phyloP scores from a whole-genome alignment of 768 basidiomycete species.

The Hypholoma sublateritium region DNA sequence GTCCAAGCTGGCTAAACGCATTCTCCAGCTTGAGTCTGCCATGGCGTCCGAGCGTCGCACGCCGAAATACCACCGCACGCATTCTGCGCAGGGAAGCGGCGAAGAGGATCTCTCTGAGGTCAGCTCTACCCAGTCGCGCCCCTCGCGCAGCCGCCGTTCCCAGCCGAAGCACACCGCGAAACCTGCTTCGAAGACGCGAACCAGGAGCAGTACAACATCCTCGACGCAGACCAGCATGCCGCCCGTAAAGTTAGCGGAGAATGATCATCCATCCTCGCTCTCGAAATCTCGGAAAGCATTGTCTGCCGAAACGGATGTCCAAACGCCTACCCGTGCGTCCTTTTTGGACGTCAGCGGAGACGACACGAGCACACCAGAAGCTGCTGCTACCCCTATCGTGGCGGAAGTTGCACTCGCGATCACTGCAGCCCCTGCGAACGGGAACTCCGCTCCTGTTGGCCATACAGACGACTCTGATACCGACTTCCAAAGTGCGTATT shows the following conservation, averaged over 20 bases:
- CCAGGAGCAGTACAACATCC: conserved; percentile 63
- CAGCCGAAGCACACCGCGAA: conserved; percentile 19
- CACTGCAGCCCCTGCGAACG: not conserved
- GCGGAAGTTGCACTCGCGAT: conserved; percentile 3
- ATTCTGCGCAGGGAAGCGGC: conserved; percentile 44
- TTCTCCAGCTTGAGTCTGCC: conserved; percentile 69
- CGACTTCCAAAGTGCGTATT: conserved; percentile 88
- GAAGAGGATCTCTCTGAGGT: conserved; percentile 58
- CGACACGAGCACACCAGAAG: conserved; percentile 32
- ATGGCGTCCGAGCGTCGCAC: conserved; percentile 57
- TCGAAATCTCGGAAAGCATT: conserved; percentile 16
- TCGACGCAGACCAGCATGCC: conserved; percentile 49
- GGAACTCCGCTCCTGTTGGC: conserved; percentile 26
- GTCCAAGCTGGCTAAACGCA: conserved; percentile 8
- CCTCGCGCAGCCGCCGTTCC: conserved; percentile 33
- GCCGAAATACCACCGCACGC: conserved; percentile 35
- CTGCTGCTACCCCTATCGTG: conserved; percentile 23
- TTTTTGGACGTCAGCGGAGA: conserved; percentile 37
- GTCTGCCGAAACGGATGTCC: conserved; percentile 30
- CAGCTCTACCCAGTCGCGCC: conserved; percentile 40
- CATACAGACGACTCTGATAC: conserved; percentile 78
- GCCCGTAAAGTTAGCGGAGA: conserved; percentile 25
- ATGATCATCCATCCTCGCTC: conserved; percentile 10
- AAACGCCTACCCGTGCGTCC: conserved; percentile 41
- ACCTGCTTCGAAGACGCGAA: conserved; percentile 39